These are phyloP conservation scores for Dipodascus albidus DNA, from an alignment of 805 yeast genomes.

Conservation along the genomic window DNA sequence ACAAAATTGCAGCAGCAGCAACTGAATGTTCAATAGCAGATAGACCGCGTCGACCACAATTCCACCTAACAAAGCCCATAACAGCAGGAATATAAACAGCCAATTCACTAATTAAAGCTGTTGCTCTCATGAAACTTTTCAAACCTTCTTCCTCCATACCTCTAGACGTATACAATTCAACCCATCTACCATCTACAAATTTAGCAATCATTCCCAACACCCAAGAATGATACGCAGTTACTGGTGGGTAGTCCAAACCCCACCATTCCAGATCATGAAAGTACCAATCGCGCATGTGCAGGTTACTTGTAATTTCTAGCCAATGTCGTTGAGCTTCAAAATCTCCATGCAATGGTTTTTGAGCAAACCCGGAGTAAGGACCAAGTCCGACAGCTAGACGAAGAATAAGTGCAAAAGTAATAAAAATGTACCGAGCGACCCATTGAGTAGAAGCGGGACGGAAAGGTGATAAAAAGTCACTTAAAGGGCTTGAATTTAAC, in stretches of 20 bases:
- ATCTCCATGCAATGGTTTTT: constrained; percentile 83
- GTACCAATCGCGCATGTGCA: constrained; percentile 77
- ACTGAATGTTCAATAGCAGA: constrained; percentile 67
- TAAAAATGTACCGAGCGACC: constrained; percentile 64
- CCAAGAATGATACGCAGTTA: constrained; percentile 90
- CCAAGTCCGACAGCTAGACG: constrained; percentile 86
- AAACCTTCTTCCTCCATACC: constrained; percentile 60
- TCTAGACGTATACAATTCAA: constrained; percentile 57
- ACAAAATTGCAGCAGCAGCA: constrained; percentile 65
- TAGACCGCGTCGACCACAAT: constrained; percentile 44
- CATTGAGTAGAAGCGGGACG: constrained; percentile 79
- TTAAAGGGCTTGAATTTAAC: constrained; percentile 51
- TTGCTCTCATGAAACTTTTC: constrained; percentile 75
- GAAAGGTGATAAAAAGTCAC: constrained; percentile 69
- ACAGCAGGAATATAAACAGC: constrained; percentile 72
- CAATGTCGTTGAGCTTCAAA: constrained; percentile 98
- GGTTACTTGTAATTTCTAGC: constrained; percentile 78
- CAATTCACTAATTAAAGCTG: constrained; percentile 68
- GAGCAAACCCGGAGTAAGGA: constrained; percentile 60
- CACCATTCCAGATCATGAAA: constrained; percentile 82
- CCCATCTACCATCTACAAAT: constrained; percentile 60
- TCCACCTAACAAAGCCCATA: constrained; percentile 54
- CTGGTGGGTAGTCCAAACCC: constrained; percentile 96
- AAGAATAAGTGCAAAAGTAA: constrained; percentile 52
- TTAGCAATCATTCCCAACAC: constrained; percentile 60